Conservation (phyloP, 2,329 filamentous ascomycete species). For the Diaporthe ampelina region DNA sequence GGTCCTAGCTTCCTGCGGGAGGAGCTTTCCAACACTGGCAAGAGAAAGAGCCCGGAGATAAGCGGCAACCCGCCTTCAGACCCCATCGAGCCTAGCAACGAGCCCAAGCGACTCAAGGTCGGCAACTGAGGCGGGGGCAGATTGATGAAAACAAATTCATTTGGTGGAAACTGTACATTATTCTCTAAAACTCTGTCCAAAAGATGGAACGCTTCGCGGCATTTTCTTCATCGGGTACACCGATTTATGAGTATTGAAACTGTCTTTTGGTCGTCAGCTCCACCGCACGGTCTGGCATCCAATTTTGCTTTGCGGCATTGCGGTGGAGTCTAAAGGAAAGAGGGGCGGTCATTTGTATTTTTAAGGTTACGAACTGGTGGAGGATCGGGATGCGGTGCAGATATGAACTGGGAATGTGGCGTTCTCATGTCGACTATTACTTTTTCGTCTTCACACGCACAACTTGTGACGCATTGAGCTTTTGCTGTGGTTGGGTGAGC, state of each 20-base stretch:
- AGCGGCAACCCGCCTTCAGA: conserved; percentile 57
- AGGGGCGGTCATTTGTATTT: conserved; percentile 15
- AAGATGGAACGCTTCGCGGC: conserved; percentile 40
- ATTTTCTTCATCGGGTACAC: conserved; percentile 17
- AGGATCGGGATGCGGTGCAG: background rate
- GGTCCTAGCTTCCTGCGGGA: conserved; percentile 75
- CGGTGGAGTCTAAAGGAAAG: conserved; percentile 26
- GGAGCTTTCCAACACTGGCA: conserved; percentile 58
- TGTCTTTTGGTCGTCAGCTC: conserved; percentile 24
- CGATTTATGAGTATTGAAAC: conserved; percentile 4
- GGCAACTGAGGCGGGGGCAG: conserved; percentile 53
- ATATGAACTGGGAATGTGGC: conserved; percentile 25
- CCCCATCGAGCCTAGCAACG: conserved; percentile 57
- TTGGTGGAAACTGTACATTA: conserved; percentile 35
- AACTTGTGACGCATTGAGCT: background rate
- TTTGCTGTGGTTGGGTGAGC: background rate
- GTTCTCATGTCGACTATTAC: conserved; percentile 8
- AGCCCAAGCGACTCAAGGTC: conserved; percentile 68
- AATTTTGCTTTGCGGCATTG: conserved; percentile 20
- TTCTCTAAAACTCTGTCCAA: conserved; percentile 31
- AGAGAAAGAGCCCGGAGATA: conserved; percentile 70
- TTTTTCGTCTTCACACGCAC: background rate
- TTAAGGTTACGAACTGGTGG: background rate
- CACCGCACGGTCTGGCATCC: conserved; percentile 28
- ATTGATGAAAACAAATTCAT: conserved; percentile 11